A percentile compares a stretch with the other conserved stretches of the same genome.
Conservation (phyloP, 1,284 basidiomycete species). For the Porogramme epimiltina region DNA sequence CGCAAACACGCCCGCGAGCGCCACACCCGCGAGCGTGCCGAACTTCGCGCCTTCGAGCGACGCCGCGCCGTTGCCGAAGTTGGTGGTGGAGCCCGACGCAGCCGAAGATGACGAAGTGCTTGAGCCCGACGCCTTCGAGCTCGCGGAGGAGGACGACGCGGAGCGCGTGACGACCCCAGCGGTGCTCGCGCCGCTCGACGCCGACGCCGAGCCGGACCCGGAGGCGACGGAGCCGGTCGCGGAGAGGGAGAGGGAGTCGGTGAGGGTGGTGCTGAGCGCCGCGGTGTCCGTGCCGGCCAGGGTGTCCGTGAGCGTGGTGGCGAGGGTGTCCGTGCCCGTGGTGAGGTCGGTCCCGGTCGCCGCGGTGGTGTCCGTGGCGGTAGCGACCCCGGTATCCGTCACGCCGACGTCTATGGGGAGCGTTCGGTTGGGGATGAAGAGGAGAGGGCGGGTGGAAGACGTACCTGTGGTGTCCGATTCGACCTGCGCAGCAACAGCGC, state of each 20-base stretch:
- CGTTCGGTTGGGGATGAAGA: background rate
- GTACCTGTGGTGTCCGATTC: conserved; percentile 8
- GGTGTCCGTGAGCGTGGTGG: background rate
- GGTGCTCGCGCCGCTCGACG: background rate
- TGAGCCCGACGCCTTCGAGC: background rate
- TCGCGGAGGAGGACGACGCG: background rate
- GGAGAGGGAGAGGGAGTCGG: background rate
- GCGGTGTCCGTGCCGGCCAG: background rate
- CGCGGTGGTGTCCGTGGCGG: background rate
- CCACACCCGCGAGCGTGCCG: conserved; percentile 6
- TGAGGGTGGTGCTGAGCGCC: background rate
- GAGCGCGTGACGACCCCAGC: background rate
- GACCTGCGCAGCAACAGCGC: conserved; percentile 7
- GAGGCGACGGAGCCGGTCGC: background rate
- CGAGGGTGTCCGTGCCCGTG: background rate
- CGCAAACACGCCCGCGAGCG: conserved; percentile 12
- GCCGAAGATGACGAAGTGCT: background rate
- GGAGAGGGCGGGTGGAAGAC: background rate
- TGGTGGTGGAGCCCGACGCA: background rate
- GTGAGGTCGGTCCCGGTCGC: background rate
- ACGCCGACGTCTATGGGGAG: background rate
- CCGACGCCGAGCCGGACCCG: background rate
- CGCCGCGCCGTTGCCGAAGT: conserved; percentile 1
- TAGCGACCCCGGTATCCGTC: background rate
- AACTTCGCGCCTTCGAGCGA: conserved; percentile 3